Evolutionary conservation across 139 green algal species (phyloP), one percentile per base, ranked within the genome.

Genomic region (Zygnema cylindricum): DNA sequence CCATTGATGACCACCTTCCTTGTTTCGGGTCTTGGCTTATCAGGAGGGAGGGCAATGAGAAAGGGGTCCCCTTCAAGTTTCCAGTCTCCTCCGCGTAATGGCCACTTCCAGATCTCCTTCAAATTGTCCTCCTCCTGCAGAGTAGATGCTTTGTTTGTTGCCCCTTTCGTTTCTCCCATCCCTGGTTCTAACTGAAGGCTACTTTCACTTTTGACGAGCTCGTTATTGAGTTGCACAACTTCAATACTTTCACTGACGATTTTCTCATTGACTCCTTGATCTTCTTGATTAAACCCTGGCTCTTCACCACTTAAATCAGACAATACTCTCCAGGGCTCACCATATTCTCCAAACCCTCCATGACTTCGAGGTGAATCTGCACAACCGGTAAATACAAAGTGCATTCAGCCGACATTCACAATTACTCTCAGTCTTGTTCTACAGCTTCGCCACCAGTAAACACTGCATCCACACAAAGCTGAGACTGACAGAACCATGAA

Each of bases 61-160:
- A 54, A 54, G 36, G 71, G 71, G 16, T 79, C 71, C 7, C 38
- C 71, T 16, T 54, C 71, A 41, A 79, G 36, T 43, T 43, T 79
- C 71, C 71, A 79, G 16, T 79, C 71, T 16, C 71, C 71, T 43
- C 71, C 71, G 3, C 71, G 71, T 41, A 87, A 78, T 23, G 57
- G 81, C 25, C 55, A 55, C 42, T 81, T 81, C n/a, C 39, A 55
- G 35, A 77, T 30, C 49, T 63, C 49, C 49, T 25, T 63, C 7
- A 63, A 63, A 16, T 7, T 16, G 16, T 16, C 49, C 49, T 63
- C 49, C 16, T 63, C 49, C 49, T 63, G n/a, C 16, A 63, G 49
- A 16, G 49, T 63, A 63, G 49, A 63, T n/a, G n/a, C n/a, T n/a
- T n/a, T n/a, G n/a, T n/a, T n/a, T n/a, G n/a, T n/a, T n/a, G n/a